Evolutionary conservation across 2,329 filamentous ascomycete genomes (phyloP), one percentile per base, ranked within the genome.

Genomic region (Colletotrichum tabaci): DNA sequence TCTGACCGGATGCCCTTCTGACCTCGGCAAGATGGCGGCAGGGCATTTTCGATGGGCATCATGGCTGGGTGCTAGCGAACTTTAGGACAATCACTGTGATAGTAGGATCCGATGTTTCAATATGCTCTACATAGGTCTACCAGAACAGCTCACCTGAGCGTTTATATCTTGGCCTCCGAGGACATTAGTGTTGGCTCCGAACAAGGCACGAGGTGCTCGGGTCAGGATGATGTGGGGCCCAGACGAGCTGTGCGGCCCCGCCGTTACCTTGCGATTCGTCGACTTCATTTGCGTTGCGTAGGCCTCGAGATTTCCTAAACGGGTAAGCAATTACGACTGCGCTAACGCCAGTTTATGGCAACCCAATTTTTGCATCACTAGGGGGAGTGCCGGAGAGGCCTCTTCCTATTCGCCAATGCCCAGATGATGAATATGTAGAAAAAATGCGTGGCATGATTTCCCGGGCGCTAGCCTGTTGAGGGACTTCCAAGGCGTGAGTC

Each of bases 291-390:
- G 49, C 49, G 21, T 26, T 46, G 35, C 46, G 61, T 46, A 18
- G 21, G 16, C 61, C 46, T 23, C 38, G 23, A 30, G 18, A 55
- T 66, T 70, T 21, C 61, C 67, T 66, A 21, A 53, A 60, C 55
- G 15, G 67, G 67, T 15, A 70, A 66, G n/a, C 55, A 60, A 60
- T 47, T 66, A 66, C 67, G 66, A 58, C 61, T 15, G 44, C 23
- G 23, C 57, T 46, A 60, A 23, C 12, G 16, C 40, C 26, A 42
- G 46, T 18, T 4, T 30, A 40, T 35, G 5, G 16, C 23, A 12
- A 52, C 16, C 16, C 9, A n/a, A 15, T 8, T 8, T n/a, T 46
- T 46, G 16, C 16, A 7, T 18, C 44, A 9, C 44, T 46, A 6
- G 8, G 7, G 30, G 30, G 18, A 46, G 16, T 46, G 44, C 5